Base-by-base conservation (phyloP, 345 rosid species). In the Salix suchowensis region DNA sequence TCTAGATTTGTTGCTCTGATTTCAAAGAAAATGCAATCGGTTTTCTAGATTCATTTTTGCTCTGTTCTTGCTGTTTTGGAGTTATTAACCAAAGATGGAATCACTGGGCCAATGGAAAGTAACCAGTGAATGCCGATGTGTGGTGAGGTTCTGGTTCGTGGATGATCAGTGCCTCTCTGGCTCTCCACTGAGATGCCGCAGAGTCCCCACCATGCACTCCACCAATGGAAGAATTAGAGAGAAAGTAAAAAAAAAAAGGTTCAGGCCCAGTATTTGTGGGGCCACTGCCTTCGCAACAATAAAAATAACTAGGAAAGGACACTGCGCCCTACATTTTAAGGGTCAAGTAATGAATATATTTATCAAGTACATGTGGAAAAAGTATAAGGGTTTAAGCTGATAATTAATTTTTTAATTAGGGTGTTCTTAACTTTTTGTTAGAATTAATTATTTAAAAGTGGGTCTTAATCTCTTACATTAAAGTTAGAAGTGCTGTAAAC, bases 261-360 rank as follows among this genome's bases (percentile, higher is more conserved):
- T 11, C 28, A 19, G 60, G 60, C 60, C 60, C 60, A 2, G n/a
- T 21, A 19, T 54, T 21, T 19, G 60, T 6, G 52, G 52, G 54
- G 3, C n/a, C 68, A 73, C 18, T 62, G 19, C 55, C 18, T 15
- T 73, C 62, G 71, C 76, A 78, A 82, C 70, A 77, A 77, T 36
- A 36, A 36, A 36, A 36, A 70, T 75, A 64, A 58, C 78, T 66
- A 40, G 52, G 62, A 65, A 58, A 66, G 46, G 42, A 21, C 68
- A 39, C 44, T 60, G 23, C 23, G 18, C 16, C 40, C 23, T 34
- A 37, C 4, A 55, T 32, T 74, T 62, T 55, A 73, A 75, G 82
- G 87, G 84, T 77, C 74, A 76, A 16, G 11, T 52, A 70, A 60
- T 60, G 7, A 76, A 40, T 67, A 67, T 67, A 42, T 15, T 0